These are phyloP conservation scores for Filosporella fistucella DNA, from an alignment of 495 filamentous ascomycete genomes.

Conservation along the genomic window DNA sequence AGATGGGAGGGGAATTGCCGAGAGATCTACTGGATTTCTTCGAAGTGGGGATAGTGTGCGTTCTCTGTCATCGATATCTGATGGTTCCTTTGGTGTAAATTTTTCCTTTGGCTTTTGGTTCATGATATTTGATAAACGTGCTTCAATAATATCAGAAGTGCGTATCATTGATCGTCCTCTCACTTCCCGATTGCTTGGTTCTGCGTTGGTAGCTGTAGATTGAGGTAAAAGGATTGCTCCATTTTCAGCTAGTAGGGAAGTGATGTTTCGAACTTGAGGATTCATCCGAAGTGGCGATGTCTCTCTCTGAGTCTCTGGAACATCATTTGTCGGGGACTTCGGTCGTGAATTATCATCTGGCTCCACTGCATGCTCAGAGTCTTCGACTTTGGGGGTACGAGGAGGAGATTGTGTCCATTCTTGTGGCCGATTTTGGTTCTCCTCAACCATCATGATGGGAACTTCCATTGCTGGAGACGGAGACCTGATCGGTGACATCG, in stretches of 20 bases:
- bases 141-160: constrained; percentile 11
- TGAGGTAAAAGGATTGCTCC: background rate
- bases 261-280: constrained; percentile 2
- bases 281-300: constrained; percentile 1
- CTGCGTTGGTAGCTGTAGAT: background rate
- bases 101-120: background rate
- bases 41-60: constrained; percentile 9
- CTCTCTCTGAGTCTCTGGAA: background rate
- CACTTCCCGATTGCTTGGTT: background rate
- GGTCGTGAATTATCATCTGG: too few species aligned
- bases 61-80: background rate
- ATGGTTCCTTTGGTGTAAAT: background rate
- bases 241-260: constrained; percentile 4
- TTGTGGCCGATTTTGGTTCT: too few species aligned
- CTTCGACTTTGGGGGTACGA: too few species aligned
- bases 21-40: constrained; percentile 1
- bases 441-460: background rate
- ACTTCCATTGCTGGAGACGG: too few species aligned
- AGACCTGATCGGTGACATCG: background rate
- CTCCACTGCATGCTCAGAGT: too few species aligned
- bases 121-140: background rate
- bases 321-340: too few species aligned
- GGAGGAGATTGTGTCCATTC: too few species aligned
- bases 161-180: constrained; percentile 11
- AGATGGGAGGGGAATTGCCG: too few species aligned